A percentile compares a stretch with the other conserved stretches of the same genome.
Evolutionary conservation across 2,329 filamentous ascomycete genomes (phyloP).

Genomic region (Xylariomycetidae sp.): DNA sequence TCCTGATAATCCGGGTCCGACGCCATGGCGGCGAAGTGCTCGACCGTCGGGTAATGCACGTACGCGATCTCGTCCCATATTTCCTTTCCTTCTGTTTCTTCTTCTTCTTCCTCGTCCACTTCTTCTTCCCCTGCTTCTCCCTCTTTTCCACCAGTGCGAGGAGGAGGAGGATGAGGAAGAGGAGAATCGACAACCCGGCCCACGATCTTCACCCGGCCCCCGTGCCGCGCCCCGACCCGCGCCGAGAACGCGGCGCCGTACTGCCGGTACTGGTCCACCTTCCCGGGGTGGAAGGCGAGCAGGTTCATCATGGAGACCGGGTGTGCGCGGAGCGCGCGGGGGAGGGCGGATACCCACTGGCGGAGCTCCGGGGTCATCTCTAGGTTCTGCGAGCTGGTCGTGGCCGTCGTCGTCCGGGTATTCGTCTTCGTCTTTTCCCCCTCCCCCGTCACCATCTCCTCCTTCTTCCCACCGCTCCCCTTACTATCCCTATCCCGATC

Average conservation of each 20-base stretch:
- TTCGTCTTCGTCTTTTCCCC: too few relatives aligned
- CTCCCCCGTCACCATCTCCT: too few relatives aligned
- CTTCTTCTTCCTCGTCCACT: slow-evolving; percentile 2
- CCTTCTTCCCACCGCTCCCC: too few relatives aligned
- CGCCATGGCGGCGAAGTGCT: slow-evolving; percentile 54
- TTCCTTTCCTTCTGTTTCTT: slow-evolving; percentile 12
- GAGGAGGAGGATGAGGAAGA: too few relatives aligned
- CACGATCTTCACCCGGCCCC: slow-evolving; percentile 58
- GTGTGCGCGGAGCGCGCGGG: slow-evolving; percentile 17
- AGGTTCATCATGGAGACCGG: slow-evolving; percentile 62
- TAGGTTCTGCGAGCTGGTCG: slow-evolving; percentile 36
- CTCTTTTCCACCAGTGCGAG: too few relatives aligned
- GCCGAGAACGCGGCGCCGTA: slow-evolving; percentile 52
- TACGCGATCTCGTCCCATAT: slow-evolving; percentile 61
- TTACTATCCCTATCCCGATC: too few relatives aligned
- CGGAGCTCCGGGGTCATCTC: slow-evolving; percentile 49
- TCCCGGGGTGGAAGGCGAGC: slow-evolving; percentile 49
- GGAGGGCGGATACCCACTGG: slow-evolving; percentile 39
- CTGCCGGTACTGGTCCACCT: slow-evolving; percentile 48
- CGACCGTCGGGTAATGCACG: slow-evolving; percentile 59
- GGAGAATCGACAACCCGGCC: slow-evolving; percentile 50
- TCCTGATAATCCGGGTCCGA: slow-evolving; percentile 19
- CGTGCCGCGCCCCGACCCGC: slow-evolving; percentile 45
- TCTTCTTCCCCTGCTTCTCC: too few relatives aligned
- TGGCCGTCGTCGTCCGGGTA: too few relatives aligned